These are phyloP conservation scores for Rhizopogon rudus DNA, from an alignment of 768 basidiomycete genomes.

Conservation along the genomic window DNA sequence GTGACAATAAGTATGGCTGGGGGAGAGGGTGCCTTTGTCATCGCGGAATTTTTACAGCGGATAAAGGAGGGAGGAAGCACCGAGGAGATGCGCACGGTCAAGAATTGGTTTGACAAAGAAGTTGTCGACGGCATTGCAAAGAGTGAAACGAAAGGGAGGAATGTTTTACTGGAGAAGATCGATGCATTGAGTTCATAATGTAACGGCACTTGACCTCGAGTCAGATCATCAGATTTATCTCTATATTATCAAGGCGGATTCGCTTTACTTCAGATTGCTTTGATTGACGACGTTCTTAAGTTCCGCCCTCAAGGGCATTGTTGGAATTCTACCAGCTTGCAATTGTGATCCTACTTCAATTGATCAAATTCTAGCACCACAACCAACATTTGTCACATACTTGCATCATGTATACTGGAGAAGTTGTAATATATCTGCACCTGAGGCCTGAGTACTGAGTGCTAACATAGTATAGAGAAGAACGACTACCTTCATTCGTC, in stretches of 20 bases:
- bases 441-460: no score
- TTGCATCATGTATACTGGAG: no score
- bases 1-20: slow-evolving; percentile 50
- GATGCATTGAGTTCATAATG: slow-evolving; percentile 21
- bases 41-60: slow-evolving; percentile 68
- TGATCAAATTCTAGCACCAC: no score
- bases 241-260: not conserved
- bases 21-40: slow-evolving; percentile 66
- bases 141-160: slow-evolving; percentile 64
- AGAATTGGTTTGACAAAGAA: slow-evolving; percentile 52
- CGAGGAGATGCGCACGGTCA: slow-evolving; percentile 40
- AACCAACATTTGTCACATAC: no score
- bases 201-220: not conserved
- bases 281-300: no score
- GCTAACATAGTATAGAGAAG: no score
- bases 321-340: no score
- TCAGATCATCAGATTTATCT: not conserved
- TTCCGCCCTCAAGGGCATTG: no score
- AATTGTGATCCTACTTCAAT: no score
- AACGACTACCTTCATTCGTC: no score
- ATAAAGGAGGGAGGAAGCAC: slow-evolving; percentile 37
- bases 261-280: no score
- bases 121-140: slow-evolving; percentile 44
- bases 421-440: no score
- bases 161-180: slow-evolving; percentile 60